Evolutionary conservation across 768 basidiomycete species (phyloP).

Genomic region (Polyporus arcularius): DNA sequence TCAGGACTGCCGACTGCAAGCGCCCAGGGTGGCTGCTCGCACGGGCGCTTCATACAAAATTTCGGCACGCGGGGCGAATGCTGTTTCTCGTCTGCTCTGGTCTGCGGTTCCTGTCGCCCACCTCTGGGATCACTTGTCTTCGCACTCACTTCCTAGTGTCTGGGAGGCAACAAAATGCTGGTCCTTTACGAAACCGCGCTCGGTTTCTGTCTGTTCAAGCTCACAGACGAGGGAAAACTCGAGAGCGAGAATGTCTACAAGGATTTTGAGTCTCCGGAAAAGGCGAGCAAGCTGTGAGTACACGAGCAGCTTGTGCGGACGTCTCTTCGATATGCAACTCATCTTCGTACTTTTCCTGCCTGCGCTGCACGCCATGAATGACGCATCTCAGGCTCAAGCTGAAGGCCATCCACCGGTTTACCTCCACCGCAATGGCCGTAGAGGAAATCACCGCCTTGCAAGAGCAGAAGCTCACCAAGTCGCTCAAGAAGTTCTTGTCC

Average conservation of each 20-base stretch:
- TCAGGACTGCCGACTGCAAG: background rate
- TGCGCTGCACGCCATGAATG: background rate
- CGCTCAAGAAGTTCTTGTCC: conserved; percentile 89
- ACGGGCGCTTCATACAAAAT: conserved; percentile 15
- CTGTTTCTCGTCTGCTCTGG: background rate
- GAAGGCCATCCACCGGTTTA: conserved; percentile 94
- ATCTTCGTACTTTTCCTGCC: background rate
- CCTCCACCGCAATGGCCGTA: conserved; percentile 93
- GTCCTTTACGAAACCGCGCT: conserved; percentile 95
- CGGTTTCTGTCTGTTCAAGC: conserved; percentile 98
- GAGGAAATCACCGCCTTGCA: conserved; percentile 95
- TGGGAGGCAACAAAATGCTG: conserved; percentile 61
- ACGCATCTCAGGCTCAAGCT: conserved; percentile 74
- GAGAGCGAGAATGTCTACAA: conserved; percentile 84
- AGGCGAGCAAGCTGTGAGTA: conserved; percentile 87
- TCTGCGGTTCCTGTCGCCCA: background rate
- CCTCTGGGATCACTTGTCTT: background rate
- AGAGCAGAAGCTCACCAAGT: conserved; percentile 90
- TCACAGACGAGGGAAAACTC: conserved; percentile 86
- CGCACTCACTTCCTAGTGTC: background rate
- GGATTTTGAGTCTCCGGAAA: conserved; percentile 92
- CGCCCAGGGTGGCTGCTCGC: conserved; percentile 11
- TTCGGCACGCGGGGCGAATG: conserved; percentile 18
- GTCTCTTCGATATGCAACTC: background rate
- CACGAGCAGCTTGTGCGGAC: background rate